Conservation (phyloP, 768 basidiomycete species). For the Russula sp. region DNA sequence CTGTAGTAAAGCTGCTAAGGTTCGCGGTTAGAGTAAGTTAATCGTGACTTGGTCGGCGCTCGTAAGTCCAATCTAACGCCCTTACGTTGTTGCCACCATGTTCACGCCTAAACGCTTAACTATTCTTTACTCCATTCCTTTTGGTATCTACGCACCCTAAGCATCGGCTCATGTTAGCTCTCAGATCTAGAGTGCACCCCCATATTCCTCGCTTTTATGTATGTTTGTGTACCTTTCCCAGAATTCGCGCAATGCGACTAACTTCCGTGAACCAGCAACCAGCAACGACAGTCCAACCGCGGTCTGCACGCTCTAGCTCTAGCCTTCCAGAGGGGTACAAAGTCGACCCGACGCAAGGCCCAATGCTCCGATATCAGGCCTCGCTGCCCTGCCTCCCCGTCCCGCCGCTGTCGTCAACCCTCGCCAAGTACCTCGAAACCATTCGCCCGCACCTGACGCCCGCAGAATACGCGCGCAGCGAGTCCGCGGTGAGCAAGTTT, state of each 20-base stretch:
- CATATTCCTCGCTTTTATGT: slow-evolving; percentile 9
- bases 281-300: not conserved
- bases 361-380: slow-evolving; percentile 70
- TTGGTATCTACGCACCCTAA: not conserved
- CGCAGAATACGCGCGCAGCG: slow-evolving; percentile 53
- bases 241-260: not conserved
- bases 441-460: slow-evolving; percentile 71
- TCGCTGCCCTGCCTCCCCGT: slow-evolving; percentile 77
- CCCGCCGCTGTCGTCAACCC: slow-evolving; percentile 74
- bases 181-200: slow-evolving; percentile 1
- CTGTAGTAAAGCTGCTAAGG: no score
- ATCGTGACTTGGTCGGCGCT: not conserved
- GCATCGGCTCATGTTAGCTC: slow-evolving; percentile 3
- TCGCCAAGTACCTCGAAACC: slow-evolving; percentile 83
- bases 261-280: not conserved
- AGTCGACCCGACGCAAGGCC: slow-evolving; percentile 50
- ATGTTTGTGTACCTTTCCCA: not conserved
- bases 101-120: not conserved
- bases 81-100: not conserved
- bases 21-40: no score
- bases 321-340: slow-evolving; percentile 40
- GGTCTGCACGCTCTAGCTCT: not conserved
- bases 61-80: slow-evolving; percentile 12
- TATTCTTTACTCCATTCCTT: not conserved
- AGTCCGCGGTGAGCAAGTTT: slow-evolving; percentile 58